Base-by-base conservation (phyloP, 768 basidiomycete genomes). In the Hygrophorus pudorinus region DNA sequence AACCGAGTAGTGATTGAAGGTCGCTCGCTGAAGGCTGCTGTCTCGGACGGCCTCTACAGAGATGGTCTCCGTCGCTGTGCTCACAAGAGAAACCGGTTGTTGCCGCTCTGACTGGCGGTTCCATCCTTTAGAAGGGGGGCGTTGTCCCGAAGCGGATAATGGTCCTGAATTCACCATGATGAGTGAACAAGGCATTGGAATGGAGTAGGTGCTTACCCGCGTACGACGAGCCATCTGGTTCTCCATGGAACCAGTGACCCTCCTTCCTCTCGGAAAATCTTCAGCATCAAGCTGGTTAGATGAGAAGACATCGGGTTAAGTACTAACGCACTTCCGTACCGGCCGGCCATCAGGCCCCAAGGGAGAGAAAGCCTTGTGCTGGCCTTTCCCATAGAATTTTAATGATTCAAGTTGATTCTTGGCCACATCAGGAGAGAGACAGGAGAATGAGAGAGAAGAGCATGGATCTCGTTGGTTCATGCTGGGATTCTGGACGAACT, bases 371-470 rank as follows among this genome's bases (percentile, higher is more conserved):
- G 78, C 72, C 1, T 57, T 54, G 3, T 63, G 56, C 16, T 68
- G 52, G 16, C 69, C 72, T 41, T 66, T 70, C 10, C 59, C 57
- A 46, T 77, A 81, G 32, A 65, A 60, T 34, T 52, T 56, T 42
- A 82, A 56, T 28, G 64, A 57, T 18, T 77, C 73, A 0, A 62
- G 59, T 54, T 86, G 83, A 12, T 62, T 67, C 55, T 70, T 63
- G 20, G 72, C 58, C 6, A 73, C 60, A 4, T 79, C 76, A 7
- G 64, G 63, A 0, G 78, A 50, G 27, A 82, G 66, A 51, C 77
- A 77, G 9, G 73, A 81, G 53, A 87, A 87, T 5, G 82, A 85
- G 40, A 86, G 63, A 1, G 77, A 65, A 4, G 75, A 83, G n/a
- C 55, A 46, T 9, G 82, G 77, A 52, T 80, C 69, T 20, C 76